Base-by-base conservation (phyloP, 1,284 basidiomycete species). In the Phaffia rhodozyma region DNA sequence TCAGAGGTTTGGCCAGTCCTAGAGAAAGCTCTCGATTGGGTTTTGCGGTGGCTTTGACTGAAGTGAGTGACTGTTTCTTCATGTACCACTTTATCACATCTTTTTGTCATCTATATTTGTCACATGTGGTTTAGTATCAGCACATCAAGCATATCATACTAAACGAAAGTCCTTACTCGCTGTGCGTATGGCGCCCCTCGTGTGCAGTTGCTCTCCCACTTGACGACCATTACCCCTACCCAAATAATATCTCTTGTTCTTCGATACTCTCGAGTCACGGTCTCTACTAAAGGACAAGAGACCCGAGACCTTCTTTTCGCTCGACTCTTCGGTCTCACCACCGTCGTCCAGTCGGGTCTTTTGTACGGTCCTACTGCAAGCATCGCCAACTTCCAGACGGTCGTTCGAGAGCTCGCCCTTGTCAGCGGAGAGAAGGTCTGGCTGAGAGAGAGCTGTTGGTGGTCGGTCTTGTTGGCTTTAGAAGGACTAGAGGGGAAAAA, bases 21-120 rank as follows among this genome's bases (percentile, higher is more conserved):
- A 80, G 93, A 68, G 92, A 97, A 75, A 91, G 89, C 75, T 92
- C 91, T 73, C 79, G 94, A 68, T 78, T 96, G 47, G 94, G 94
- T 18, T 98, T 97, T 73, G 90, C 93, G 9, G 93, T 97, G 53
- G 91, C 92, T 23, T 79, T 98, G 69, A 92, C 94, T 1, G 93
- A 97, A 80, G 91, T 92, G 71, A 68, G 84, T 78, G 27, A 13
- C 20, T 11, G 5, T 32, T 23, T 38, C 30, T 43, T 6, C 16
- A 5, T 43, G 34, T 27, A 6, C 6, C 16, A n/a, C 16, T n/a
- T 25, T 34, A 34, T n/a, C 30, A 5, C 16, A 23, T 23, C 20
- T 58, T 18, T 48, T 38, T 23, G 20, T 27, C 23, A 43, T 43
- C 16, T 16, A 11, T 43, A 16, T 16, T 11, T 16, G 13, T 43